Base-by-base conservation (phyloP, 139 green algal species). In the Mesostigma viride region DNA sequence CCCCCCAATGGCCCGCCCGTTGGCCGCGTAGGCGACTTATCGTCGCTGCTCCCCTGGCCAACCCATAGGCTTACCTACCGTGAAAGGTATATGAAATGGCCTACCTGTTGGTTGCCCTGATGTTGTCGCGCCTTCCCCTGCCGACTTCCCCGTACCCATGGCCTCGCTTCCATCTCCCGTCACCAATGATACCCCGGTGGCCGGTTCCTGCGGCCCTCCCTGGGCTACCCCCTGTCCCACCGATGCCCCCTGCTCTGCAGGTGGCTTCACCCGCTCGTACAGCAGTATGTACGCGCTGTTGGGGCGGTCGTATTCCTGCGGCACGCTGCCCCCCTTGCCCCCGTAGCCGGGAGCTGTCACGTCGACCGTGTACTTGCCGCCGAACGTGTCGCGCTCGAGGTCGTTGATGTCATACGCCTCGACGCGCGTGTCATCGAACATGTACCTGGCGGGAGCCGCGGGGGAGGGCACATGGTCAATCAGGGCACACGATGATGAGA, bases 231-330 rank as follows among this genome's bases (percentile, higher is more conserved):
- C 17, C 26, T 17, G 32, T 22, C 30, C 24, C 27, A 67, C 60
- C 46, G 60, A 36, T 32, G 48, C 31, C 62, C n/a, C 17, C 62
- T 57, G 27, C 31, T 20, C n/a, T n/a, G n/a, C n/a, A n/a, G 27
- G 30, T 35, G 35, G 58, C 36, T 35, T 22, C 1, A 22, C 70
- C 17, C 67, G 34, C 78, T 96, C 90, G 65, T 96, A 96, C 34
- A 96, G 86, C 2, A 96, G 85, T 82, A 96, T 94, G 83, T 96
- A 96, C 20, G 90, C 90, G 36, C 73, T 87, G 83, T 96, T 87
- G 14, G 87, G 80, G 1, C 88, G 75, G 34, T 95, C 86, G 36
- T 78, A 87, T 40, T 88, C 79, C 70, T 79, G 68, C 53, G n/a
- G n/a, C n/a, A n/a, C n/a, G n/a, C n/a, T n/a, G n/a, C n/a, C n/a